Evolutionary conservation across 441 rosid genomes (phyloP).

Genomic region (Populus hybrid): DNA sequence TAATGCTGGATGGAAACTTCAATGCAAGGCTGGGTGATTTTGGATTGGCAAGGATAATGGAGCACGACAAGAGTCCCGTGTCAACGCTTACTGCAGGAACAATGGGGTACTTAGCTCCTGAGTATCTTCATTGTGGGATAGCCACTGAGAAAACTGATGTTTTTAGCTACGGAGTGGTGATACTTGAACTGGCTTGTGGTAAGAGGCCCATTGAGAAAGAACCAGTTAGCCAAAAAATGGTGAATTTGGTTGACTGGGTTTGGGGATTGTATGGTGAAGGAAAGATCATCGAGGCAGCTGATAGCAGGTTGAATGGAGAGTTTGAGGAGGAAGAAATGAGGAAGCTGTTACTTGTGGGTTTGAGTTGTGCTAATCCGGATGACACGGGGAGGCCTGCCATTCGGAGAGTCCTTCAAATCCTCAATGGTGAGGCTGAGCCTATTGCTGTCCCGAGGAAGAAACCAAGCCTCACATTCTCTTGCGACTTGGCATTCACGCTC

Average conservation of each 20-base stretch:
- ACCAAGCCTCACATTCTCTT: constrained; percentile 70
- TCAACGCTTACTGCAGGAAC: constrained; percentile 94
- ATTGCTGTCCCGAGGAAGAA: constrained; percentile 56
- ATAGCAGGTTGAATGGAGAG: constrained; percentile 53
- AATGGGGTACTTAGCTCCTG: constrained; percentile 97
- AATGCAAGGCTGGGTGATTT: constrained; percentile 89
- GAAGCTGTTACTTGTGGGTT: constrained; percentile 71
- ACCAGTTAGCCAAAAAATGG: constrained; percentile 50
- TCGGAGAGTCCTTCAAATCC: constrained; percentile 87
- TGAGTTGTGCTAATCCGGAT: constrained; percentile 83
- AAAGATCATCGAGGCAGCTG: constrained; percentile 68
- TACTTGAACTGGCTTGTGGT: constrained; percentile 86
- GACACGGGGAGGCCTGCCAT: constrained; percentile 64
- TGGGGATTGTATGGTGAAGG: constrained; percentile 76
- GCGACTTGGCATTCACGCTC: constrained; percentile 48
- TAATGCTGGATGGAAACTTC: constrained; percentile 80
- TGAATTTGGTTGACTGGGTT: constrained; percentile 90
- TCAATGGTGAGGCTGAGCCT: constrained; percentile 60
- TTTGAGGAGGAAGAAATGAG: constrained; percentile 75
- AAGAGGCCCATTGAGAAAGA: constrained; percentile 90
- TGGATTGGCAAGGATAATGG: constrained; percentile 88
- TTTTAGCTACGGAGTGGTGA: constrained; percentile 84
- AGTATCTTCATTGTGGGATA: constrained; percentile 85
- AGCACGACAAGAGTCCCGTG: constrained; percentile 85
- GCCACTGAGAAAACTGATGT: constrained; percentile 90